Evolutionary conservation across 2,329 filamentous ascomycete genomes (phyloP).

Genomic region (Penicillium expansum): DNA sequence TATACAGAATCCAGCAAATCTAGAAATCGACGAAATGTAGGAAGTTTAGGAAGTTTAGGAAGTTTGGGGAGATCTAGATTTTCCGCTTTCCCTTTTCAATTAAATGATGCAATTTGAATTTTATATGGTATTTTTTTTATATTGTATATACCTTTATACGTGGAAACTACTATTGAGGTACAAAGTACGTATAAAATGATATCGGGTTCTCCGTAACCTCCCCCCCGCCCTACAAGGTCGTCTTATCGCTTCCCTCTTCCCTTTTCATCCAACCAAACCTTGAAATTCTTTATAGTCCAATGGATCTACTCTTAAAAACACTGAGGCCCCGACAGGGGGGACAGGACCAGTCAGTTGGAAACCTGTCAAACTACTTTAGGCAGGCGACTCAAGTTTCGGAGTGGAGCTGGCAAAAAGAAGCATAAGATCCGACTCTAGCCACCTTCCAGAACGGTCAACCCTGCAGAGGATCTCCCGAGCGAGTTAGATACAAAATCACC

Average conservation of each 20-base stretch:
- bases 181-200: not conserved
- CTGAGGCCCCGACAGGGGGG: constrained; percentile 9
- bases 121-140: no score
- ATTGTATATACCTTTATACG: no score
- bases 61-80: no score
- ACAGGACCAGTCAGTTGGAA: constrained; percentile 11
- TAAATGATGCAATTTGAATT: not conserved
- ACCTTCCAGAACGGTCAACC: constrained; percentile 27
- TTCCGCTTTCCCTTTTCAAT: no score
- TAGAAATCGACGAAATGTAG: no score
- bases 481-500: constrained; percentile 8
- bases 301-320: not conserved
- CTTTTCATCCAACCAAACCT: constrained; percentile 14
- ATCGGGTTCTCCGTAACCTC: not conserved
- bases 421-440: constrained; percentile 22
- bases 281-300: constrained; percentile 3
- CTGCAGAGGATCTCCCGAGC: constrained; percentile 18
- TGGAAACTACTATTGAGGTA: no score
- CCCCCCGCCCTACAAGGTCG: constrained; percentile 9
- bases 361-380: constrained; percentile 23
- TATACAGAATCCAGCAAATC: not conserved
- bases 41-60: no score
- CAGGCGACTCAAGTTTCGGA: constrained; percentile 17
- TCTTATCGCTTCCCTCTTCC: constrained; percentile 6
- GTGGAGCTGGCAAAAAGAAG: constrained; percentile 25